Conservation (phyloP, 73 alveolate species). For the Blepharisma japonicum region DNA sequence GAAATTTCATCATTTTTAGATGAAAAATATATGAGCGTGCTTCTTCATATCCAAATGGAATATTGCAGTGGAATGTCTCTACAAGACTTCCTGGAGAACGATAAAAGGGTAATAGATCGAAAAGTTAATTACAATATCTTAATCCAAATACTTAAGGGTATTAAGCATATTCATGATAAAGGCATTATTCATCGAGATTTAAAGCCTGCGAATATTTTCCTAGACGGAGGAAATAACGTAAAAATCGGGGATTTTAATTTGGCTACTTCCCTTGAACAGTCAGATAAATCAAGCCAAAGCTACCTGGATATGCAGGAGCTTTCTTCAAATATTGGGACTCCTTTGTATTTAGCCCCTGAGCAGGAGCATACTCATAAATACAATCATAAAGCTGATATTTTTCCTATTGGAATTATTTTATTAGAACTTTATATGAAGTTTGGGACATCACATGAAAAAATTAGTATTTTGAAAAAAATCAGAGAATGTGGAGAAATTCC, state of each 20-base stretch:
- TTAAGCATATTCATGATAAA: constrained; percentile 74
- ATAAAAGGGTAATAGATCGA: constrained; percentile 49
- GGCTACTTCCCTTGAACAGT: constrained; percentile 40
- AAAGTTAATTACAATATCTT: constrained; percentile 49
- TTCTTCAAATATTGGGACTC: constrained; percentile 69
- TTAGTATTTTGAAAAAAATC: constrained; percentile 49
- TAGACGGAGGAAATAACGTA: constrained; percentile 32
- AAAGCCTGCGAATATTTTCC: constrained; percentile 83
- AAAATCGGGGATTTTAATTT: constrained; percentile 89
- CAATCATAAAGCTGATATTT: constrained; percentile 86
- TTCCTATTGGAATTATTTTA: constrained; percentile 78
- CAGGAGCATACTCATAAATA: constrained; percentile 48
- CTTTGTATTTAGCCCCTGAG: constrained; percentile 80
- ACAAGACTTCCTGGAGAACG: constrained; percentile 50
- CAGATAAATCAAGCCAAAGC: neutral
- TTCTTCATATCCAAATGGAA: constrained; percentile 84
- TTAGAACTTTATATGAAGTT: constrained; percentile 71
- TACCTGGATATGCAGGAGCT: neutral
- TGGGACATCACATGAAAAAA: constrained; percentile 68
- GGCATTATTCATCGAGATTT: constrained; percentile 85
- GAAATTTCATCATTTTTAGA: neutral
- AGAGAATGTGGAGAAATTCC: constrained; percentile 41
- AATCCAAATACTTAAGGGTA: constrained; percentile 74
- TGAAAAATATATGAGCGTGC: constrained; percentile 45
- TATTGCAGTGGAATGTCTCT: constrained; percentile 80